phyloP scores from a whole-genome alignment of 257 asterid species.

The Salvia splendens region DNA sequence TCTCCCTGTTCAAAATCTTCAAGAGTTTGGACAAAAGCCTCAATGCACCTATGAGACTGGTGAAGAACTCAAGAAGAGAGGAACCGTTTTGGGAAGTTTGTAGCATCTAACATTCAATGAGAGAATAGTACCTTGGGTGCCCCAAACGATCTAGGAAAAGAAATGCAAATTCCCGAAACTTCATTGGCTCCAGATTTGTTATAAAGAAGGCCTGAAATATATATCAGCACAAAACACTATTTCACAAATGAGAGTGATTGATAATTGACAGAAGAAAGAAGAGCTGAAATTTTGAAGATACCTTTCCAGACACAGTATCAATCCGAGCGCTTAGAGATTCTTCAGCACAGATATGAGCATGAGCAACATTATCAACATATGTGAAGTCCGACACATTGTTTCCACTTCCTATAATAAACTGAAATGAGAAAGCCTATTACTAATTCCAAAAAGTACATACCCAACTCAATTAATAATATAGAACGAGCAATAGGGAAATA shows the following conservation, averaged over 20 bases:
- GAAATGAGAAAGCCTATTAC: constrained; percentile 92
- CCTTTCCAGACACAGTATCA: constrained; percentile 73
- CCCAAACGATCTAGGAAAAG: constrained; percentile 62
- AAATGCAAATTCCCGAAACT: constrained; percentile 57
- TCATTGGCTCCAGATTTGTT: constrained; percentile 68
- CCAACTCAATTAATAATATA: constrained; percentile 29
- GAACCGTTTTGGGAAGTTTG: background rate
- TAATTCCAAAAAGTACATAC: constrained; percentile 55
- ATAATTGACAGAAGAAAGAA: constrained; percentile 26
- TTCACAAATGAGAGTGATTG: constrained; percentile 23
- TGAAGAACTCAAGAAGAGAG: background rate
- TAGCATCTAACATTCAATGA: background rate
- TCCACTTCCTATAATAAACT: constrained; percentile 91
- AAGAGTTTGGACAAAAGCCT: background rate
- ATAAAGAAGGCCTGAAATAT: constrained; percentile 69
- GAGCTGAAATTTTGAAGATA: constrained; percentile 33
- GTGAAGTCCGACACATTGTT: constrained; percentile 68
- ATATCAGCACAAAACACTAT: constrained; percentile 22
- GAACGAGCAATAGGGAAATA: constrained; percentile 26
- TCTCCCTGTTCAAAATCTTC: background rate
- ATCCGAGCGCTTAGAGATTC: constrained; percentile 63
- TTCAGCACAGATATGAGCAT: constrained; percentile 89
- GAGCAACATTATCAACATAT: constrained; percentile 86
- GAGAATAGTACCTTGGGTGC: constrained; percentile 57
- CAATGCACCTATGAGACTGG: background rate